Conservation (phyloP, 2,329 filamentous ascomycete species). For the Parastagonospora avenae region DNA sequence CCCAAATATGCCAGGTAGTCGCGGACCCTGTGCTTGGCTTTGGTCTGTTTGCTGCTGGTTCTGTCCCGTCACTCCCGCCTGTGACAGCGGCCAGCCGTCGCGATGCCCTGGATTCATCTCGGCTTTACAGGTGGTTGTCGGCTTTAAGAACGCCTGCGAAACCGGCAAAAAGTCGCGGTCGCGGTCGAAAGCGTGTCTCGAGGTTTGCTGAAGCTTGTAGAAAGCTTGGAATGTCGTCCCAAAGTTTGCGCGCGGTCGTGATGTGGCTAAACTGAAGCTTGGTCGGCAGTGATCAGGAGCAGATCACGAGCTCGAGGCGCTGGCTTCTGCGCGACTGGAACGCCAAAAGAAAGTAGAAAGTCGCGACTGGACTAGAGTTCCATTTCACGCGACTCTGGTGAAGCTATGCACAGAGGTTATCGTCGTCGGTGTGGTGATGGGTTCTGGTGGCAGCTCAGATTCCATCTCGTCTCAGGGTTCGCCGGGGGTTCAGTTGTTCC, state of each 20-base stretch:
- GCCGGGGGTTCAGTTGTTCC: slow-evolving; percentile 4
- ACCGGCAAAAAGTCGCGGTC: slow-evolving; percentile 20
- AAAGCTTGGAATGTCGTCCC: slow-evolving; percentile 14
- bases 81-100: slow-evolving; percentile 50
- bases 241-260: slow-evolving; percentile 9
- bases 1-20: slow-evolving; percentile 45
- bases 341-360: slow-evolving; percentile 15
- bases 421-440: slow-evolving; percentile 19
- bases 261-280: slow-evolving; percentile 17
- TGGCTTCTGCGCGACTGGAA: slow-evolving; percentile 15
- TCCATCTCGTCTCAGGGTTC: slow-evolving; percentile 13
- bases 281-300: slow-evolving; percentile 29
- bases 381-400: slow-evolving; percentile 23
- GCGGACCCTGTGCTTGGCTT: slow-evolving; percentile 37
- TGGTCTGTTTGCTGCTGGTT: slow-evolving; percentile 47
- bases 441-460: slow-evolving; percentile 13
- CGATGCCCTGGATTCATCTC: slow-evolving; percentile 50
- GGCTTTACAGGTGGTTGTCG: slow-evolving; percentile 38
- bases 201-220: slow-evolving; percentile 23
- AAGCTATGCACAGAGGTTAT: slow-evolving; percentile 7
- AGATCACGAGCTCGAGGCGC: slow-evolving; percentile 29
- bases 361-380: slow-evolving; percentile 19
- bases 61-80: slow-evolving; percentile 55
- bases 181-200: slow-evolving; percentile 11
- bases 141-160: slow-evolving; percentile 28